A percentile compares a stretch with the other conserved stretches of the same genome.
Evolutionary conservation across 2,329 filamentous ascomycete species (phyloP).

Genomic region (Cyphellophora europaea): DNA sequence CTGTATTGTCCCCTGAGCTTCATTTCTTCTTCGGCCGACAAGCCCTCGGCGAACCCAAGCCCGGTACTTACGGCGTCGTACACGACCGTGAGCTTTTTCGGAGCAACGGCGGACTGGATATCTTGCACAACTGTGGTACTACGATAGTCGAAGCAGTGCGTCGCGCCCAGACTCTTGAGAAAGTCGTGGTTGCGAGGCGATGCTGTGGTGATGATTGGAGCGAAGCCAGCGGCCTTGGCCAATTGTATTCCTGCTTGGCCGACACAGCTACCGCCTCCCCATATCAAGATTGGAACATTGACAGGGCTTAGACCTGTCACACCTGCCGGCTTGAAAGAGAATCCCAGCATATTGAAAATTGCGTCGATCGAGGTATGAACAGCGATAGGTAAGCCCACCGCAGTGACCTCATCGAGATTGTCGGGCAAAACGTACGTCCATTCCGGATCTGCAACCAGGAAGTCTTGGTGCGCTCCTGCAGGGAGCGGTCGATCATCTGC

Average conservation of each 20-base stretch:
- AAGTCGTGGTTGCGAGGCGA: conserved; percentile 32
- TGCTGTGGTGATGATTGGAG: conserved; percentile 28
- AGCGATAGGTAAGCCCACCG: not conserved
- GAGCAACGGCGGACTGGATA: conserved; percentile 7
- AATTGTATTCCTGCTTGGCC: conserved; percentile 33
- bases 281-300: conserved; percentile 25
- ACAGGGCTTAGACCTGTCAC: not conserved
- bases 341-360: not conserved
- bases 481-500: not conserved
- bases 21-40: not conserved
- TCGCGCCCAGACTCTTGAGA: conserved; percentile 35
- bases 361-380: not conserved
- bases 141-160: conserved; percentile 35
- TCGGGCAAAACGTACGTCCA: not conserved
- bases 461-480: conserved; percentile 17
- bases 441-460: conserved; percentile 26
- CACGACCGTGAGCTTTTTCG: conserved; percentile 4
- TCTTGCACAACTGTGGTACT: conserved; percentile 7
- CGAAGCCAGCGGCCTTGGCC: conserved; percentile 29
- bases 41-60: not conserved
- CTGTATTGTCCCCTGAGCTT: not conserved
- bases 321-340: not conserved
- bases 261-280: conserved; percentile 34
- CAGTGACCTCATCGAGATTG: not conserved
- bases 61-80: conserved; percentile 8